Conservation (phyloP, 225 moss, liverwort and hornwort species). For the Straminergon stramineum region DNA sequence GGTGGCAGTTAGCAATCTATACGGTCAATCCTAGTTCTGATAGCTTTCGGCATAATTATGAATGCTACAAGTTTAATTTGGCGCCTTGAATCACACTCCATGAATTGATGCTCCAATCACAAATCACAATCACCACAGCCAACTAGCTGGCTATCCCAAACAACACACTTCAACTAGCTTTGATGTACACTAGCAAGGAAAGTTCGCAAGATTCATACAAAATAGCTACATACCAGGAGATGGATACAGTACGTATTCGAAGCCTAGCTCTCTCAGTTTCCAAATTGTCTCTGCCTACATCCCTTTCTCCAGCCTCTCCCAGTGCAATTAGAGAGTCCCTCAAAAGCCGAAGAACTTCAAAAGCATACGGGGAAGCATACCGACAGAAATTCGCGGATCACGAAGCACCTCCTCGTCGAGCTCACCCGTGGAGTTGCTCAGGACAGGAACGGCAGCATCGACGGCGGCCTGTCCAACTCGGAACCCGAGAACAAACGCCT, state of each 20-base stretch:
- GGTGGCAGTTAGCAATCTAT: too few relatives aligned
- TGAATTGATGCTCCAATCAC: not conserved
- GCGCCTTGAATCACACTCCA: not conserved
- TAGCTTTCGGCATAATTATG: not conserved
- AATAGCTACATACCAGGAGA: not conserved
- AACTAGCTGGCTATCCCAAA: not conserved
- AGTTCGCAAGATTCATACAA: not conserved
- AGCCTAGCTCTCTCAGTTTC: not conserved
- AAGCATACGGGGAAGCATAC: not conserved
- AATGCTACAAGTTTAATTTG: not conserved
- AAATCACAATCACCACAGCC: not conserved
- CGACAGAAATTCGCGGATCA: not conserved
- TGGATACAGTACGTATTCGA: too few relatives aligned
- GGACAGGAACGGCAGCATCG: not conserved
- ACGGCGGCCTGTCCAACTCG: not conserved
- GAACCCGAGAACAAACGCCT: constrained; percentile 30
- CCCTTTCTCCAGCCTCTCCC: not conserved
- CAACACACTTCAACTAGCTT: not conserved
- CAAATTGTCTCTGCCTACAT: not conserved
- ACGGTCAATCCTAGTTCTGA: not conserved
- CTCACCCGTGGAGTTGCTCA: not conserved
- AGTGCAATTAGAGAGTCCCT: not conserved
- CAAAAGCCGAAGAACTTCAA: not conserved
- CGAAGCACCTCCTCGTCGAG: not conserved
- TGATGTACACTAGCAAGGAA: not conserved